Conservation (phyloP, 331 rosid genomes). For the Arachis monticola region DNA sequence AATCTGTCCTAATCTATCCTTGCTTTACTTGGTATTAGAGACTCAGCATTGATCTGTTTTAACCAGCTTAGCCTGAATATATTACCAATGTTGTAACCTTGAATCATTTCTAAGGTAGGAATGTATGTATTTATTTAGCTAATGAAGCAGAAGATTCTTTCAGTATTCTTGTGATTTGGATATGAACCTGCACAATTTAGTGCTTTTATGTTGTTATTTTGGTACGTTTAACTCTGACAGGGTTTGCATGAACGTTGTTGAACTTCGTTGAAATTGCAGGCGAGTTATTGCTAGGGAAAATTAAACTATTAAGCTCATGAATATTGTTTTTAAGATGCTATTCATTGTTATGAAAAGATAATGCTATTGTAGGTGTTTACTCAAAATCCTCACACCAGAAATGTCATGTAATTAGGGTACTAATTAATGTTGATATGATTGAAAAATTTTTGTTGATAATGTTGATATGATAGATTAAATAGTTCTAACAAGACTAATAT, state of each 20-base stretch:
- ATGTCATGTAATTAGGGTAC: neutral
- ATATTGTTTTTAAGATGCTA: neutral
- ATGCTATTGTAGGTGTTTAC: neutral
- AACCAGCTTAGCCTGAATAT: slow-evolving; percentile 33
- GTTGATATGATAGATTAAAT: too few species aligned
- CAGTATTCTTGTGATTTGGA: slow-evolving; percentile 21
- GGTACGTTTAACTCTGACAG: slow-evolving; percentile 13
- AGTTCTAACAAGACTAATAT: neutral
- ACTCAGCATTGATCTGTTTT: slow-evolving; percentile 24
- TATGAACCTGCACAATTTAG: neutral
- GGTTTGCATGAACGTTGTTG: neutral
- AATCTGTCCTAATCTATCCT: slow-evolving; percentile 3
- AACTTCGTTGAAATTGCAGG: neutral
- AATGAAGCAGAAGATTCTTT: slow-evolving; percentile 24
- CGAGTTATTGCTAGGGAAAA: neutral
- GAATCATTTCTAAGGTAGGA: slow-evolving; percentile 41
- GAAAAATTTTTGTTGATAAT: too few species aligned
- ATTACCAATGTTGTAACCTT: slow-evolving; percentile 31
- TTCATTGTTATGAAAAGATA: neutral
- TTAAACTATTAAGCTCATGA: neutral
- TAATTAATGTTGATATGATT: neutral
- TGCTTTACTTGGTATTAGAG: slow-evolving; percentile 39
- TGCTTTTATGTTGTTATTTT: slow-evolving; percentile 6
- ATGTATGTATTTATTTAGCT: slow-evolving; percentile 41
- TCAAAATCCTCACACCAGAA: neutral